Conservation (phyloP, 2,329 filamentous ascomycete species). For the Fonsecaea pedrosoi region DNA sequence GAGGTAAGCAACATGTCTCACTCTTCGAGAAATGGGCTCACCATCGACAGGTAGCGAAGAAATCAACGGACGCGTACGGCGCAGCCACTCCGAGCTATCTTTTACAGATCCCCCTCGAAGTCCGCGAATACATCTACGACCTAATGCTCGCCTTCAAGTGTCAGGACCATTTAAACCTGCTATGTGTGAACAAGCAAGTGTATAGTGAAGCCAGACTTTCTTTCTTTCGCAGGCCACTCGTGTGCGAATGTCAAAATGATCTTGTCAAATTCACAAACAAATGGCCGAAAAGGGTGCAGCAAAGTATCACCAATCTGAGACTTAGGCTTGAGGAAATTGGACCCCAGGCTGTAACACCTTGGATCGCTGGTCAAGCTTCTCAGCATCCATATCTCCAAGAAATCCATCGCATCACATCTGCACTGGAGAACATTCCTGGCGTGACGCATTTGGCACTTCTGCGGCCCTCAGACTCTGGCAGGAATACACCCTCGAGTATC, state of each 20-base stretch:
- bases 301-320: constrained; percentile 23
- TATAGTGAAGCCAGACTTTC: constrained; percentile 30
- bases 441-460: constrained; percentile 22
- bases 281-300: constrained; percentile 9
- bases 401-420: constrained; percentile 27
- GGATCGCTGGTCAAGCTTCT: constrained; percentile 6
- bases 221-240: constrained; percentile 29
- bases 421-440: constrained; percentile 20
- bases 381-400: constrained; percentile 32
- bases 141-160: constrained; percentile 19
- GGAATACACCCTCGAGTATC: constrained; percentile 20
- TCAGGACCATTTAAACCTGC: constrained; percentile 26
- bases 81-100: constrained; percentile 8
- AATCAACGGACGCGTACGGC: neutral
- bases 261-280: constrained; percentile 23
- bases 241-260: constrained; percentile 25
- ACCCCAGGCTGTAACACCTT: constrained; percentile 12
- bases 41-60: neutral
- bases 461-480: constrained; percentile 7
- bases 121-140: constrained; percentile 30
- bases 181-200: constrained; percentile 29
- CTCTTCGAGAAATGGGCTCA: neutral
- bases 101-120: constrained; percentile 29
- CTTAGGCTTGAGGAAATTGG: constrained; percentile 27
- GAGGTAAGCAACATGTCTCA: constrained; percentile 1